Base-by-base conservation (phyloP, 371 early-diverging fungal genomes). In the Conidiobolus incongruus region DNA sequence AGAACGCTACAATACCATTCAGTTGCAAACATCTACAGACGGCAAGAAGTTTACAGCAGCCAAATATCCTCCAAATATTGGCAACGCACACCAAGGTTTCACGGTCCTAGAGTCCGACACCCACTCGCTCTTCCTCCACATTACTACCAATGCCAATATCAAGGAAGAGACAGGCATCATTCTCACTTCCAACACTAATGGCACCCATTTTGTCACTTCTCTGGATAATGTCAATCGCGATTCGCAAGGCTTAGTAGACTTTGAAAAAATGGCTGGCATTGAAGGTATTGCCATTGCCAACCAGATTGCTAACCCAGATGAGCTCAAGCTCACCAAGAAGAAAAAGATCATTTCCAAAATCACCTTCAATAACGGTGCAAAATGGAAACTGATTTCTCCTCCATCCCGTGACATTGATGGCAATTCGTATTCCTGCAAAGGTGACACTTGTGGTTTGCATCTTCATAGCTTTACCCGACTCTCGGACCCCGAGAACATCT, bases 191-290 rank as follows among this genome's bases (percentile, higher is more conserved):
- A 80, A 85, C 56, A 74, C 78, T 7, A 81, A 84, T 40, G 93
- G 92, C 35, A 81, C 81, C 2, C 73, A 71, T 40, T 91, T 68
- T 58, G 66, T 70, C 20, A 49, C 65, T 24, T 67, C 82, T 0
- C 58, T 78, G 32, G 67, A 68, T 30, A 54, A 73, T 20, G 77
- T 82, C 21, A 91, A 93, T 53, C 77, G 83, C 28, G 77, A 84
- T 35, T 66, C 65, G 10, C 44, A 51, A 22, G 91, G 92, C 21
- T 67, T 79, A 45, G 92, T 93, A 2, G 96, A 96, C 51, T 88
- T 84, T 61, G 93, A 92, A 54, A 81, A 81, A 48, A 76, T 92
- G 69, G 75, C 78, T 40, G 92, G 86, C 10, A 69, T 96, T 20
- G 76, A 78, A 51, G 91, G 91, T 32, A 74, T 88, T 24, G 74